Base-by-base conservation (phyloP, 768 basidiomycete species). In the Auricularia sp. region DNA sequence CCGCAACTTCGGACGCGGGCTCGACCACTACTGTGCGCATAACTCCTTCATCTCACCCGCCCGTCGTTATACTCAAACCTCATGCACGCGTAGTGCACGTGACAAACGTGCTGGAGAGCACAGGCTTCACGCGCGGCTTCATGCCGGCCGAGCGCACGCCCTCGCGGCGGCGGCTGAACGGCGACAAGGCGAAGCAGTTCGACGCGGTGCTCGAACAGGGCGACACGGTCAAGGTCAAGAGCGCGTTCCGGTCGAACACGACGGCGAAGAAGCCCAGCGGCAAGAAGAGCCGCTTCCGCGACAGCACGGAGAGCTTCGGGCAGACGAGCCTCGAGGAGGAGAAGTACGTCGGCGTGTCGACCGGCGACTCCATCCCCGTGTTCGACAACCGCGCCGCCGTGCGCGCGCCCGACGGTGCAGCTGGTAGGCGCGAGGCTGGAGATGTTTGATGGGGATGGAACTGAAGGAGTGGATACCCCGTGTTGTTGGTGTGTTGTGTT, bases 1-100 rank as follows among this genome's bases (percentile, higher is more conserved):
- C 62, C 65, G 79, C 35, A 79, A 84, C 67, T 86, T 84, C 69
- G 83, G 81, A 10, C 81, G 78, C 68, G 84, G 83, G 1, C 75
- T 85, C 10, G 77, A 78, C 3, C 80, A 84, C 36, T 85, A 79
- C 67, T 72, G 84, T 84, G n/a, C n/a, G n/a, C n/a, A n/a, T n/a
- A n/a, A n/a, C n/a, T n/a, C n/a, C n/a, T n/a, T n/a, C n/a, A n/a
- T n/a, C n/a, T n/a, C n/a, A n/a, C n/a, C n/a, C n/a, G n/a, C n/a
- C n/a, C n/a, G n/a, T n/a, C n/a, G n/a, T n/a, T n/a, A 24, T 29
- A 21, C 34, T 24, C n/a, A n/a, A n/a, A n/a, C n/a, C n/a, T n/a
- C 2, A 54, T 54, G 21, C 1, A 13, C 24, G 24, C 24, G 2
- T 3, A 59, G 56, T 59, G 24, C 56, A 59, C 34, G 56, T 59